phyloP scores from a whole-genome alignment of 2,329 filamentous ascomycete genomes.

The Scytalidium sp. region DNA sequence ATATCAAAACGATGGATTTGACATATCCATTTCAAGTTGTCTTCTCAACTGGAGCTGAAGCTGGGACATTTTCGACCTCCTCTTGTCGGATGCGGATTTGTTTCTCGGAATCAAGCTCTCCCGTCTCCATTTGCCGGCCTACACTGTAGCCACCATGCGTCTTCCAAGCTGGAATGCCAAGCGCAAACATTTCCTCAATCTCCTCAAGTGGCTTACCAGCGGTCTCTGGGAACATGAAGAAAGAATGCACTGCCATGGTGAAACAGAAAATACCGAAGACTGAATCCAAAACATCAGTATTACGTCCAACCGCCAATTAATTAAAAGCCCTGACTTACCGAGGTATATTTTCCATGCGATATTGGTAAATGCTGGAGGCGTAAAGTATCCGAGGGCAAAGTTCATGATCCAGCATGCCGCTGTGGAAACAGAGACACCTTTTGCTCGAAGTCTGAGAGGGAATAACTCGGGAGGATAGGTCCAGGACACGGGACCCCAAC shows the following conservation, averaged over 20 bases:
- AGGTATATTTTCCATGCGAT: constrained; percentile 51
- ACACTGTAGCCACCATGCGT: constrained; percentile 6
- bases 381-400: constrained; percentile 46
- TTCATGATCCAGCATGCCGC: constrained; percentile 50
- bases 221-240: constrained; percentile 56
- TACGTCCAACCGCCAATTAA: neutral
- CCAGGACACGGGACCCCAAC: constrained; percentile 50
- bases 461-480: constrained; percentile 48
- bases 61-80: neutral
- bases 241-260: constrained; percentile 47
- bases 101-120: neutral
- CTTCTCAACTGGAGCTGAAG: neutral
- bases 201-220: constrained; percentile 53
- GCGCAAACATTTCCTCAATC: constrained; percentile 37
- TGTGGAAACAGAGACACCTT: constrained; percentile 50
- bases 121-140: neutral
- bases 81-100: neutral
- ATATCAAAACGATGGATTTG: no score
- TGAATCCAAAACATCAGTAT: neutral
- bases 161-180: constrained; percentile 27
- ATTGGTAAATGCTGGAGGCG: constrained; percentile 41
- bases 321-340: neutral
- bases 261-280: constrained; percentile 51
- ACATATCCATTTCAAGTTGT: neutral
- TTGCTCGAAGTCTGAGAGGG: constrained; percentile 46